phyloP scores from a whole-genome alignment of 768 basidiomycete genomes.

The Rhizopogon roseolus region DNA sequence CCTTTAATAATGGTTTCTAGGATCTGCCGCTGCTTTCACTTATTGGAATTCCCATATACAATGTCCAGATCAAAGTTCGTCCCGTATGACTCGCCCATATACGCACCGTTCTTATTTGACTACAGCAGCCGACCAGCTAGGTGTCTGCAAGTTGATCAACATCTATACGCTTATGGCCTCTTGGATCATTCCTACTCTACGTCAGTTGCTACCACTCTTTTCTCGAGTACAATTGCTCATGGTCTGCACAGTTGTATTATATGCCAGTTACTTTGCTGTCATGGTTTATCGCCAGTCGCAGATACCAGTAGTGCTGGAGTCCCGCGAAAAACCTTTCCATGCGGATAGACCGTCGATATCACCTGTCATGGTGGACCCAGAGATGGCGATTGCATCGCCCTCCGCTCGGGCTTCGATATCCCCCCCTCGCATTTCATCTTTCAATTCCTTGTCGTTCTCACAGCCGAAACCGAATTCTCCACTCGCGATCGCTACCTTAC shows the following conservation, averaged over 20 bases:
- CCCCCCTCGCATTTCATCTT: background rate
- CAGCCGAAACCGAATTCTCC: background rate
- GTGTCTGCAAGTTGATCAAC: slow-evolving; percentile 44
- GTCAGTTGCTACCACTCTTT: slow-evolving; percentile 31
- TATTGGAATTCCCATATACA: slow-evolving; percentile 36
- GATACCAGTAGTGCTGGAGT: slow-evolving; percentile 14
- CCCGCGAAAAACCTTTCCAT: background rate
- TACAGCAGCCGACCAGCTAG: slow-evolving; percentile 35
- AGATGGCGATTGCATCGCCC: slow-evolving; percentile 6
- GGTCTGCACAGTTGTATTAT: slow-evolving; percentile 34
- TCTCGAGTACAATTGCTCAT: slow-evolving; percentile 2
- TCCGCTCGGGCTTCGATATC: background rate
- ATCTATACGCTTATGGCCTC: slow-evolving; percentile 44
- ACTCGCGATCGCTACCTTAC: background rate
- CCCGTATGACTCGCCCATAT: background rate
- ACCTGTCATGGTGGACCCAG: slow-evolving; percentile 14
- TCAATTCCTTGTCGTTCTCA: background rate
- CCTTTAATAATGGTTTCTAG: slow-evolving; percentile 17
- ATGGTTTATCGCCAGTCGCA: slow-evolving; percentile 32
- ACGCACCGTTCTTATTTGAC: background rate
- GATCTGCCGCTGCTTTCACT: slow-evolving; percentile 38
- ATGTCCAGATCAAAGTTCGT: slow-evolving; percentile 41
- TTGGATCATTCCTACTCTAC: slow-evolving; percentile 49
- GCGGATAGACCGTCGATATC: slow-evolving; percentile 7
- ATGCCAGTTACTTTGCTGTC: slow-evolving; percentile 35